phyloP scores from a whole-genome alignment of 2,329 filamentous ascomycete species.

The Cladosporium austrohemisphaericum region DNA sequence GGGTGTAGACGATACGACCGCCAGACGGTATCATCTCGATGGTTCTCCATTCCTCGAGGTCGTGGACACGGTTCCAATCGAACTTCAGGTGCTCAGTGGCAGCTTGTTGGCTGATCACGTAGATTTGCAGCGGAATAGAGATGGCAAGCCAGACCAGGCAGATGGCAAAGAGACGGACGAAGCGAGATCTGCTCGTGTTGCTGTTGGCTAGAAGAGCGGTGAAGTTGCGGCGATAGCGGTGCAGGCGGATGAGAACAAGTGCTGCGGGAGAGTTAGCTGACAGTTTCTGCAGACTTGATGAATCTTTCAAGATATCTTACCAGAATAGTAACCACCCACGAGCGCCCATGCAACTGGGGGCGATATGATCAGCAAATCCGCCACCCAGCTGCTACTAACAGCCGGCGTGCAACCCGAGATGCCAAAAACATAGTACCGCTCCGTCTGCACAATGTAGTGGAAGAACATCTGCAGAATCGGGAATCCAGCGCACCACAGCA shows the following conservation, averaged over 20 bases:
- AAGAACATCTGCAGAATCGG: slow-evolving; percentile 54
- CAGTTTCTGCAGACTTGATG: background rate
- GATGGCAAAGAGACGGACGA: slow-evolving; percentile 59
- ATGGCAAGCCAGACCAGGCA: slow-evolving; percentile 48
- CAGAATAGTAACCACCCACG: slow-evolving; percentile 53
- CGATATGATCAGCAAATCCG: slow-evolving; percentile 51
- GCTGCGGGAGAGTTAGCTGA: slow-evolving; percentile 37
- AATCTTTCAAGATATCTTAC: slow-evolving; percentile 40
- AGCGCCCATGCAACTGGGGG: slow-evolving; percentile 56
- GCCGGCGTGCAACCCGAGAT: slow-evolving; percentile 57
- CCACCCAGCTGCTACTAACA: slow-evolving; percentile 56
- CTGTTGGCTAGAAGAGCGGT: slow-evolving; percentile 51
- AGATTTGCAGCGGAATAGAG: slow-evolving; percentile 53
- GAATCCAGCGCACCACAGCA: slow-evolving; percentile 53
- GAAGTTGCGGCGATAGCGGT: slow-evolving; percentile 58
- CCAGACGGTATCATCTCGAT: slow-evolving; percentile 47
- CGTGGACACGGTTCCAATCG: slow-evolving; percentile 54
- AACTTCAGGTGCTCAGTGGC: slow-evolving; percentile 27
- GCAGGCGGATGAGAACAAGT: slow-evolving; percentile 58
- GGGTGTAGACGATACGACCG: slow-evolving; percentile 49
- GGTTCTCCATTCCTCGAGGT: slow-evolving; percentile 43
- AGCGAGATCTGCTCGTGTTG: slow-evolving; percentile 56
- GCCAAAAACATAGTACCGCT: slow-evolving; percentile 55
- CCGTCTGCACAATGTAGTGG: slow-evolving; percentile 58
- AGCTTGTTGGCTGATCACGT: slow-evolving; percentile 46